Evolutionary conservation across 129 eudicot genomes (phyloP).

Genomic region (Ambrosia trifida): DNA sequence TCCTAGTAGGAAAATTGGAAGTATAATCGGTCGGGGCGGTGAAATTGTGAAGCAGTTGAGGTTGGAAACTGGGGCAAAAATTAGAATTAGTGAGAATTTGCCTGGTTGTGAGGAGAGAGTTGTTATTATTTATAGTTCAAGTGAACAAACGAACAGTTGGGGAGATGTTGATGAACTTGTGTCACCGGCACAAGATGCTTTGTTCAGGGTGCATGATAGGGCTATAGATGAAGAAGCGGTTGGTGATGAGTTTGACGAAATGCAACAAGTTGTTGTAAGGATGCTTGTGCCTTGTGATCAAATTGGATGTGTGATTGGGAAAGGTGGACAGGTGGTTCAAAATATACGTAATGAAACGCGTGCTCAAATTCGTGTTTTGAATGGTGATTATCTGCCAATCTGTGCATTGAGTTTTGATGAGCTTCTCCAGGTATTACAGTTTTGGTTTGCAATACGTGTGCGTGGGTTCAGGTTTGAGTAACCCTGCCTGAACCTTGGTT

Average conservation of each 20-base stretch:
- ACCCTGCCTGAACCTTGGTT: not conserved
- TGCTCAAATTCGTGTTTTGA: conserved; percentile 73
- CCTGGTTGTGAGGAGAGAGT: conserved; percentile 91
- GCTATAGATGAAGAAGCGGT: conserved; percentile 63
- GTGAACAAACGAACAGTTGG: conserved; percentile 69
- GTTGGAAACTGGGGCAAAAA: conserved; percentile 69
- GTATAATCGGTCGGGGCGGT: conserved; percentile 92
- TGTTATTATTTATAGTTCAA: conserved; percentile 69
- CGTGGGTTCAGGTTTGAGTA: not conserved
- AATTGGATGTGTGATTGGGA: conserved; percentile 92
- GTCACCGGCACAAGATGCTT: conserved; percentile 88
- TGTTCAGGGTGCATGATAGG: conserved; percentile 77
- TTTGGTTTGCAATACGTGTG: too few species aligned
- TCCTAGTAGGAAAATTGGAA: conserved; percentile 76
- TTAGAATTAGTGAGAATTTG: conserved; percentile 72
- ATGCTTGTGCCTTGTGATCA: conserved; percentile 92
- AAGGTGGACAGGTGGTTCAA: conserved; percentile 86
- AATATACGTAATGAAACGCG: conserved; percentile 71
- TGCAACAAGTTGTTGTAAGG: conserved; percentile 55
- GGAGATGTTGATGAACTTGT: conserved; percentile 50
- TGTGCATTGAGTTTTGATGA: conserved; percentile 88
- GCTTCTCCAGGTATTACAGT: conserved; percentile 71
- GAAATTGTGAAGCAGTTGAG: conserved; percentile 81
- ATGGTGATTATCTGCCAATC: conserved; percentile 69
- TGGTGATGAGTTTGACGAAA: conserved; percentile 59